These are phyloP conservation scores for Aechmea fasciata DNA, from an alignment of 176 grass and related monocot species.

Conservation along the genomic window DNA sequence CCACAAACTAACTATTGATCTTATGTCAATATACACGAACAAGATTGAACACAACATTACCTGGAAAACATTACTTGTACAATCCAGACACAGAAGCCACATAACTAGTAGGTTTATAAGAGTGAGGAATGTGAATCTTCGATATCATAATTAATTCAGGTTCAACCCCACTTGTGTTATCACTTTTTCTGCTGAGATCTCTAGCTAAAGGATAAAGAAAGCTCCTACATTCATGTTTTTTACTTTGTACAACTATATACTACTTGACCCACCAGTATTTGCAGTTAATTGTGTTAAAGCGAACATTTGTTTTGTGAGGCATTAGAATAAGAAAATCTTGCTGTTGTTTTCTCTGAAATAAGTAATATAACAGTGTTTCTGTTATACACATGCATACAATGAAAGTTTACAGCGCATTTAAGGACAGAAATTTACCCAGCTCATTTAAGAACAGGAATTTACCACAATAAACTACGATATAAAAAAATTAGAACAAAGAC, in stretches of 20 bases:
- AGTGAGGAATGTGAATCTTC: background rate
- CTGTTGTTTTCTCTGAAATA: no score
- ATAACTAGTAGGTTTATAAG: background rate
- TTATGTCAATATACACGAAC: background rate
- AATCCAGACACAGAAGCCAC: background rate
- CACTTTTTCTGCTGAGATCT: no score
- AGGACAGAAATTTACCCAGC: no score
- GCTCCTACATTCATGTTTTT: background rate
- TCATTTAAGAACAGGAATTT: no score
- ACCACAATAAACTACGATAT: background rate
- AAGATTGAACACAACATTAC: background rate
- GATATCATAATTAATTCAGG: no score
- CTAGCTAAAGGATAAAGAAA: background rate
- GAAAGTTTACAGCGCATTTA: no score
- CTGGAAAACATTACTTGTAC: background rate
- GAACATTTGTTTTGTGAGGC: background rate
- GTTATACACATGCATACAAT: no score
- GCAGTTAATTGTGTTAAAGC: background rate
- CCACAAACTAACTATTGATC: background rate
- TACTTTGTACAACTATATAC: background rate
- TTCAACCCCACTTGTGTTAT: no score
- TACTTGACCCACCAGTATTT: background rate
- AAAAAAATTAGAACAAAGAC: background rate
- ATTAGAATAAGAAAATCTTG: no score
- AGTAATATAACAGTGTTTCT: no score